These are phyloP conservation scores for Penstemon barbatus DNA, from an alignment of 257 asterid genomes.

Conservation along the genomic window DNA sequence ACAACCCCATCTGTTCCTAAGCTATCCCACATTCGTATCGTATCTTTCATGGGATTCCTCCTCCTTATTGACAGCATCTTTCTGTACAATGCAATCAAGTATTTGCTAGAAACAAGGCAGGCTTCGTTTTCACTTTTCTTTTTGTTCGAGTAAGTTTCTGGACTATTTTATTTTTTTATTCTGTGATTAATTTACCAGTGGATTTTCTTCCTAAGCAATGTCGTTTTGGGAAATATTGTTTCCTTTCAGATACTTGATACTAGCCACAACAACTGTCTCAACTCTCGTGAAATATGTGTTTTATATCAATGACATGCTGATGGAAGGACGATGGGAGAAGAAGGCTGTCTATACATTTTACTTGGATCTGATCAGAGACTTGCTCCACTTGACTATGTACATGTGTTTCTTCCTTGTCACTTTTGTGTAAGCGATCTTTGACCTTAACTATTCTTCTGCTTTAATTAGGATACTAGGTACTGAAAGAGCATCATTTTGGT, in stretches of 20 bases:
- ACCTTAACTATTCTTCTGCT: conserved; percentile 17
- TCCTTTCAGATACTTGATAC: conserved; percentile 75
- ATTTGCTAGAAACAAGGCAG: conserved; percentile 70
- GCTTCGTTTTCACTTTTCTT: conserved; percentile 94
- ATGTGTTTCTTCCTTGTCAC: conserved; percentile 95
- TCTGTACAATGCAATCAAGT: conserved; percentile 58
- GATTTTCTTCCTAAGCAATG: not conserved
- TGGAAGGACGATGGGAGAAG: conserved; percentile 99
- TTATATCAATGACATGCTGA: conserved; percentile 83
- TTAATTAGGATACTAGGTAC: conserved; percentile 1
- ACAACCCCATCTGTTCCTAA: conserved; percentile 85
- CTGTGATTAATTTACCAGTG: not conserved
- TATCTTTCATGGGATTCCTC: conserved; percentile 90
- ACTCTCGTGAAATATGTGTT: conserved; percentile 80
- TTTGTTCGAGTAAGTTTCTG: conserved; percentile 73
- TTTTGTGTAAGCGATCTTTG: conserved; percentile 68
- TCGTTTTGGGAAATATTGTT: conserved; percentile 10
- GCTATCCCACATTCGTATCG: conserved; percentile 74
- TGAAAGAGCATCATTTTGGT: not conserved
- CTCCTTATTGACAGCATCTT: conserved; percentile 70
- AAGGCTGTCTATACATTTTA: conserved; percentile 95
- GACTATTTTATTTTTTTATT: conserved; percentile 4
- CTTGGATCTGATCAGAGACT: conserved; percentile 85
- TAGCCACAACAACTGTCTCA: conserved; percentile 87
- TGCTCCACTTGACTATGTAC: conserved; percentile 92